phyloP scores from a whole-genome alignment of 2,329 filamentous ascomycete genomes.

The Ceratocystiopsis sp. region DNA sequence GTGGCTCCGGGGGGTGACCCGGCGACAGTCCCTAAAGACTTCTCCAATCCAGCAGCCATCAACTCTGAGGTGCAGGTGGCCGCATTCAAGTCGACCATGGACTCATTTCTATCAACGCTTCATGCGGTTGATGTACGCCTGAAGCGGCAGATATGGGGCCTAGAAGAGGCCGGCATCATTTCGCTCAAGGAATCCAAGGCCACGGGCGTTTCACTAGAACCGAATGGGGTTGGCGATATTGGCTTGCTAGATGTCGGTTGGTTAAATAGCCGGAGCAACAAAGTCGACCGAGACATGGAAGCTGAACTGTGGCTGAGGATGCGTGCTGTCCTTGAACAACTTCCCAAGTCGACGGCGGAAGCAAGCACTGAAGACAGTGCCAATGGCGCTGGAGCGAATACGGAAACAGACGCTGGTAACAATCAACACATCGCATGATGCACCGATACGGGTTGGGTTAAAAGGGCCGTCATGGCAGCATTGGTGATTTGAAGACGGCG shows the following conservation, averaged over 20 bases:
- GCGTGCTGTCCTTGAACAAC: slow-evolving; percentile 28
- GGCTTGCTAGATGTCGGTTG: slow-evolving; percentile 65
- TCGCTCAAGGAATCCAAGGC: slow-evolving; percentile 22
- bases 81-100: slow-evolving; percentile 41
- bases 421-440: too few relatives aligned
- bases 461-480: too few relatives aligned
- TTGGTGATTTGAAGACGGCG: too few relatives aligned
- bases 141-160: slow-evolving; percentile 56
- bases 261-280: slow-evolving; percentile 72
- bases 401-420: too few relatives aligned
- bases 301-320: slow-evolving; percentile 57
- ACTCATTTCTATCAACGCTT: slow-evolving; percentile 54
- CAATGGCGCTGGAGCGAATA: too few relatives aligned
- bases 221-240: slow-evolving; percentile 37
- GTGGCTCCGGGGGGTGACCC: slow-evolving; percentile 1
- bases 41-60: slow-evolving; percentile 4
- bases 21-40: background rate
- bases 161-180: slow-evolving; percentile 70
- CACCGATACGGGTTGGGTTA: too few relatives aligned
- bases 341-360: too few relatives aligned
- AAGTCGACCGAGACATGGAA: slow-evolving; percentile 70
- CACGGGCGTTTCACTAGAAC: slow-evolving; percentile 23
- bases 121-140: slow-evolving; percentile 60
- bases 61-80: slow-evolving; percentile 31
- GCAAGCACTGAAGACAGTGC: too few relatives aligned